Evolutionary conservation across 208 protist genomes (phyloP).

Genomic region (Porcisia hertigi): DNA sequence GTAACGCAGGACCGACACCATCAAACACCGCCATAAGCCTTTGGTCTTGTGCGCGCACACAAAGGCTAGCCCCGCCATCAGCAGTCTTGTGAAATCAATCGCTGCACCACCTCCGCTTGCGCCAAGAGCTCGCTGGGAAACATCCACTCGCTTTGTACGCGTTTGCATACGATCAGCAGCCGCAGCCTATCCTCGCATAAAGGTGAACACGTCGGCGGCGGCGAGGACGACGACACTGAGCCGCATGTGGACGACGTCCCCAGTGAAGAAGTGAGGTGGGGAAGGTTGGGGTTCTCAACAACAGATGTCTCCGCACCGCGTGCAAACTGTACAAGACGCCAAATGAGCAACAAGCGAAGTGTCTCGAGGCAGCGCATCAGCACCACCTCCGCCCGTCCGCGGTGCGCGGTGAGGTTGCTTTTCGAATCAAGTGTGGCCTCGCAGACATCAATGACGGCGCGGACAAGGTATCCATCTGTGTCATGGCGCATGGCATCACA

Average conservation of each 20-base stretch:
- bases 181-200: neutral
- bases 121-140: constrained; percentile 1
- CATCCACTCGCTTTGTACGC: neutral
- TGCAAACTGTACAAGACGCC: constrained; percentile 15
- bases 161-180: constrained; percentile 6
- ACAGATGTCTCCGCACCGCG: constrained; percentile 3
- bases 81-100: constrained; percentile 1
- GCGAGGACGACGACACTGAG: neutral
- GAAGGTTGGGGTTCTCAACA: neutral
- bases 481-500: constrained; percentile 28
- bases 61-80: neutral
- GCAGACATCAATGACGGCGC: constrained; percentile 22
- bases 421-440: constrained; percentile 24
- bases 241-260: neutral
- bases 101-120: constrained; percentile 6
- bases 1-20: neutral
- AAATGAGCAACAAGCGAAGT: constrained; percentile 39
- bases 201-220: neutral
- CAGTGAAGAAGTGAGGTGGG: neutral
- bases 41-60: neutral
- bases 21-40: neutral
- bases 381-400: constrained; percentile 33
- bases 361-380: constrained; percentile 43
- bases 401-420: constrained; percentile 32
- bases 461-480: constrained; percentile 20